phyloP scores from a whole-genome alignment of 805 yeast species.

The Barnettozyma californica region DNA sequence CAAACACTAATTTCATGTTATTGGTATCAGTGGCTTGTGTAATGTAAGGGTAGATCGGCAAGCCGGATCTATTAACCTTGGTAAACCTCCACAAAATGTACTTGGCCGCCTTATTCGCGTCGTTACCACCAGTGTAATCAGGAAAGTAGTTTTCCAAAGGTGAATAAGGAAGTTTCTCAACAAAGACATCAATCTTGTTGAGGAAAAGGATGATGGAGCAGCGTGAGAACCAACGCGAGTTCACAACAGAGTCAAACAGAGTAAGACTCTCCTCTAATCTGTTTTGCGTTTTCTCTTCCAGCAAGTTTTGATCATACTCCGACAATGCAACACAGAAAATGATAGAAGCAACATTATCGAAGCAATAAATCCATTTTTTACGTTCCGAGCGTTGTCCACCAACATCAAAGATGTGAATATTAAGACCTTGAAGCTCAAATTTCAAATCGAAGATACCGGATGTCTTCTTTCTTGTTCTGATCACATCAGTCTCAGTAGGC shows the following conservation, averaged over 20 bases:
- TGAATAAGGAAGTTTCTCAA: slow-evolving; percentile 74
- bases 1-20: slow-evolving; percentile 79
- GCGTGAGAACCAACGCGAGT: slow-evolving; percentile 87
- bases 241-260: slow-evolving; percentile 84
- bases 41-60: slow-evolving; percentile 82
- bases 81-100: slow-evolving; percentile 88
- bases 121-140: slow-evolving; percentile 86
- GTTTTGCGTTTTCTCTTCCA: slow-evolving; percentile 73
- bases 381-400: slow-evolving; percentile 97
- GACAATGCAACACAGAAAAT: slow-evolving; percentile 89
- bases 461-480: slow-evolving; percentile 86
- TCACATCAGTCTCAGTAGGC: slow-evolving; percentile 72
- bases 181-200: slow-evolving; percentile 86
- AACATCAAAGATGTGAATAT: slow-evolving; percentile 71
- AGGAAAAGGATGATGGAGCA: slow-evolving; percentile 82
- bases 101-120: slow-evolving; percentile 85
- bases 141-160: slow-evolving; percentile 84
- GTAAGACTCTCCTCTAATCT: slow-evolving; percentile 78
- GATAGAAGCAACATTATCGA: slow-evolving; percentile 84
- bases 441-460: slow-evolving; percentile 85
- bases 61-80: slow-evolving; percentile 74
- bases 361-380: slow-evolving; percentile 95
- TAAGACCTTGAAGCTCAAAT: slow-evolving; percentile 66
- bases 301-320: slow-evolving; percentile 82
- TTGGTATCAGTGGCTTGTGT: slow-evolving; percentile 94